phyloP scores from a whole-genome alignment of 2,329 filamentous ascomycete genomes.

The Thelonectria blattea region DNA sequence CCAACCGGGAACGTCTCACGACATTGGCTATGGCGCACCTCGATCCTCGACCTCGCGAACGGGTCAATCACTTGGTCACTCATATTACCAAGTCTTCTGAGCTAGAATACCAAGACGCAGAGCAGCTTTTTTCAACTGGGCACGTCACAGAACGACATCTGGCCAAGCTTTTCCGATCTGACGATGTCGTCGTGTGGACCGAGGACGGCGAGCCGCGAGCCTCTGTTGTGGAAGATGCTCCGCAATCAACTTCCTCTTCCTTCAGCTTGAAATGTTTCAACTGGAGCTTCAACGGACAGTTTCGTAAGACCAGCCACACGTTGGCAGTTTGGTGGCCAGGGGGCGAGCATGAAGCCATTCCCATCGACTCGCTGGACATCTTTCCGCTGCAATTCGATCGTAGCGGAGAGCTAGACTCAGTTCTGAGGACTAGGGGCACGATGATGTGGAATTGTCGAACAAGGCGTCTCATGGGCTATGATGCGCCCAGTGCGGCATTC shows the following conservation, averaged over 20 bases:
- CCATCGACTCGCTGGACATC: not conserved
- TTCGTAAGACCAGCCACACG: not conserved
- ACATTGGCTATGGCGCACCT: not conserved
- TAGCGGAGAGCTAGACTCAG: not conserved
- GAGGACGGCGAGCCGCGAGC: not conserved
- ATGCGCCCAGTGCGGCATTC: not conserved
- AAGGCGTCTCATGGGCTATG: not conserved
- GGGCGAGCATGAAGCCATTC: not conserved
- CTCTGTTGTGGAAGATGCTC: not conserved
- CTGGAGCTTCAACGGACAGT: not conserved
- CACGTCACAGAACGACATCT: not conserved
- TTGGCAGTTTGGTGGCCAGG: not conserved
- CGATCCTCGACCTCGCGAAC: not conserved
- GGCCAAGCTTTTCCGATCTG: not conserved
- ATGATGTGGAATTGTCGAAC: not conserved
- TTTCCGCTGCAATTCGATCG: not conserved
- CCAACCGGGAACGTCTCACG: not conserved
- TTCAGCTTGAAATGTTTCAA: not conserved
- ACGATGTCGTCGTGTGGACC: not conserved
- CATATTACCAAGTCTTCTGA: not conserved
- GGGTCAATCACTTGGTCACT: not conserved
- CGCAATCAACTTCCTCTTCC: not conserved
- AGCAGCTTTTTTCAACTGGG: not conserved
- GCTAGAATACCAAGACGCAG: not conserved
- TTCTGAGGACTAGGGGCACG: not conserved